These are phyloP conservation scores for Cicer arietinum DNA, from an alignment of 306 rosid species.

Conservation along the genomic window DNA sequence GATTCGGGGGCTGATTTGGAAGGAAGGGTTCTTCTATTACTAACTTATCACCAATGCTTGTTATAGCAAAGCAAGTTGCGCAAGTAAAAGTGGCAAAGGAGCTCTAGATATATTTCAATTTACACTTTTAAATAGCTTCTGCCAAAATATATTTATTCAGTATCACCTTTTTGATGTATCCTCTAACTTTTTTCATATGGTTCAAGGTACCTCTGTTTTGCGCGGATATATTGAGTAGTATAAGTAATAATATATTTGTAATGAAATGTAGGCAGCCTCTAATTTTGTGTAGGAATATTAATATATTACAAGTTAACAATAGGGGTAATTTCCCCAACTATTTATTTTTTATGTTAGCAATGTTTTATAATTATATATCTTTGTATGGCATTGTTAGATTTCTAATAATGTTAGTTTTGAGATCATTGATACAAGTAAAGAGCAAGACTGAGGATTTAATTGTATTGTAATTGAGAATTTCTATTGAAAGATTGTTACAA, in stretches of 20 bases:
- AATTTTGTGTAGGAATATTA: constrained; percentile 33
- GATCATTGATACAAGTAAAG: too few species aligned
- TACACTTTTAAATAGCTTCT: constrained; percentile 6
- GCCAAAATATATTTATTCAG: not conserved
- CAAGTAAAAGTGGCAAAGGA: constrained; percentile 25
- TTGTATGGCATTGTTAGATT: too few species aligned
- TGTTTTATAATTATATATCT: constrained; percentile 29
- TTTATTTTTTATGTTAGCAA: constrained; percentile 4
- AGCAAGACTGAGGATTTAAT: too few species aligned
- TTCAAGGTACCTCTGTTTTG: constrained; percentile 23
- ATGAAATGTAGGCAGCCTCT: constrained; percentile 41
- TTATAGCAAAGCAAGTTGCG: constrained; percentile 23
- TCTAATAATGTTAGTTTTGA: too few species aligned
- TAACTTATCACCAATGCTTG: constrained; percentile 31
- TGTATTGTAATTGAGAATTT: too few species aligned
- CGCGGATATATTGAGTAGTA: constrained; percentile 2
- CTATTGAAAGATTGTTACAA: too few species aligned
- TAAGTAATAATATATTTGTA: constrained; percentile 34
- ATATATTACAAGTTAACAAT: constrained; percentile 31
- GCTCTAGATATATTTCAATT: constrained; percentile 22
- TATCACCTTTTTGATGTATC: not conserved
- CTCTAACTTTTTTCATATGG: not conserved
- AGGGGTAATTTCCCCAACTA: constrained; percentile 49
- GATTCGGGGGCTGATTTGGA: constrained; percentile 64
- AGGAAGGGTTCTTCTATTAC: constrained; percentile 9